phyloP scores from a whole-genome alignment of 441 rosid genomes.

The Capsella rubella region DNA sequence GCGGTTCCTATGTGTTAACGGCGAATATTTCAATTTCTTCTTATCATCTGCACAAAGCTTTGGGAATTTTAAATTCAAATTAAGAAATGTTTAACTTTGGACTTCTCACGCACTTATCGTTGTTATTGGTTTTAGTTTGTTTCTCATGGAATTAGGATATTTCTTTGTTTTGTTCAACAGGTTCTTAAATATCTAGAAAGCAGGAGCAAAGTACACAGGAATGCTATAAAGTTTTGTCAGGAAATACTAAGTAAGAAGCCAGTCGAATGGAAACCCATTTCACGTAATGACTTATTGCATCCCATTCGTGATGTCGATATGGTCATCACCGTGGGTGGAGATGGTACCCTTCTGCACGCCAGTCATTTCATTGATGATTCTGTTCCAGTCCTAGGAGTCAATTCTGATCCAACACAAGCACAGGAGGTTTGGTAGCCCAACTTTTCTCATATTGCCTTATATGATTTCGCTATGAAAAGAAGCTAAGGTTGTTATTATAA shows the following conservation, averaged over 20 bases:
- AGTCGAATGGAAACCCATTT: constrained; percentile 71
- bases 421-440: constrained; percentile 63
- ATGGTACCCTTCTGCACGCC: constrained; percentile 95
- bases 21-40: constrained; percentile 3
- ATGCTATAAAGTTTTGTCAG: constrained; percentile 71
- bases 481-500: constrained; percentile 20
- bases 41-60: background rate
- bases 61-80: background rate
- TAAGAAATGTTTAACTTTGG: constrained; percentile 9
- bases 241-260: constrained; percentile 65
- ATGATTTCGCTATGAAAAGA: background rate
- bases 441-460: constrained; percentile 1
- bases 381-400: constrained; percentile 81
- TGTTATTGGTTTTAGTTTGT: background rate
- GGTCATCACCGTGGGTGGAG: constrained; percentile 93
- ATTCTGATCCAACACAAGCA: constrained; percentile 87
- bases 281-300: constrained; percentile 58
- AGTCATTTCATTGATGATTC: constrained; percentile 87
- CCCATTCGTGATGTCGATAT: constrained; percentile 76
- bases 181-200: constrained; percentile 42
- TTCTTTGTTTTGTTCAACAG: constrained; percentile 11
- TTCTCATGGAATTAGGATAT: background rate
- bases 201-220: constrained; percentile 42
- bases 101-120: background rate
- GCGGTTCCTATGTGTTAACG: constrained; percentile 2